Percentiles rank a stretch among this genome's conserved stretches.
Evolutionary conservation across 306 rosid species (phyloP).

Genomic region (Pyrus betulifolia): DNA sequence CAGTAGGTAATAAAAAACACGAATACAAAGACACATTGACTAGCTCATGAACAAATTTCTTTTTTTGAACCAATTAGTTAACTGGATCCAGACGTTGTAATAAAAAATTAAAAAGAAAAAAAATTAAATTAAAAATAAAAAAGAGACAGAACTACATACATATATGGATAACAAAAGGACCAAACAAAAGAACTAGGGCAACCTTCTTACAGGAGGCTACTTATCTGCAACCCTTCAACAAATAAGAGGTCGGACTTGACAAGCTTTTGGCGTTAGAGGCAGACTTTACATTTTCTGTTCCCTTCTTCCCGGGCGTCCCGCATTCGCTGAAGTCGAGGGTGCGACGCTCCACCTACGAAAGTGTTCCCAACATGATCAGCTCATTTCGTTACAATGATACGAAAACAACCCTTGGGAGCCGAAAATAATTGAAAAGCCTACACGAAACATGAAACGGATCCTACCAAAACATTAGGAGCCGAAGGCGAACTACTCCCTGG

Average conservation of each 20-base stretch:
- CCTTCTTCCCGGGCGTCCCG: slow-evolving; percentile 67
- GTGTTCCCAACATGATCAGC: background rate
- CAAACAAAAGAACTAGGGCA: background rate
- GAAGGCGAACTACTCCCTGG: slow-evolving; percentile 32
- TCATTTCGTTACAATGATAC: background rate
- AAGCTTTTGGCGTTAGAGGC: slow-evolving; percentile 32
- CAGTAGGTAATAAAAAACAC: background rate
- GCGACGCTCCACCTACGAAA: slow-evolving; percentile 67
- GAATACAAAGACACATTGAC: background rate
- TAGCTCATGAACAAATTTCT: background rate
- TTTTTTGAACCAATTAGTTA: background rate
- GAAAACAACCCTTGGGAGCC: background rate
- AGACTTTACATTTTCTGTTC: slow-evolving; percentile 37
- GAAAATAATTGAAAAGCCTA: background rate
- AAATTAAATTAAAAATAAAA: background rate
- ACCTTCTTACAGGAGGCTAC: background rate
- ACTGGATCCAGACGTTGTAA: background rate
- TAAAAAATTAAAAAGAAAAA: background rate
- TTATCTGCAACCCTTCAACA: slow-evolving; percentile 80
- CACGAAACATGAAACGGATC: background rate
- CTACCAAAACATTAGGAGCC: slow-evolving; percentile 55
- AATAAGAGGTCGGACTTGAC: slow-evolving; percentile 66
- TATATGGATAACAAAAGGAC: background rate
- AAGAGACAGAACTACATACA: background rate
- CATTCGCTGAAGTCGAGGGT: slow-evolving; percentile 92